Evolutionary conservation across 768 basidiomycete species (phyloP).

Genomic region (Mycena indigotica): DNA sequence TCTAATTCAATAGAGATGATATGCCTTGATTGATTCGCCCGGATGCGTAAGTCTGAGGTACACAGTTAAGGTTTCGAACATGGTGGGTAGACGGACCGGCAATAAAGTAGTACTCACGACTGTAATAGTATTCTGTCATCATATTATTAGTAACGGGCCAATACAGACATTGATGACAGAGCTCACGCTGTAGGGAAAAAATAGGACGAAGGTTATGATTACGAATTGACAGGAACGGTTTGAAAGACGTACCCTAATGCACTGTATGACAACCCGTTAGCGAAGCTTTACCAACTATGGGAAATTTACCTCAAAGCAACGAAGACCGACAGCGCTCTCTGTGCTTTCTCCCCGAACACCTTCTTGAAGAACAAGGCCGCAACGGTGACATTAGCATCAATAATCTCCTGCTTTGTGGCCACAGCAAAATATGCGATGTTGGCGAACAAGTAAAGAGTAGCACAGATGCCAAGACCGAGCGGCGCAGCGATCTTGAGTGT

Average conservation of each 20-base stretch:
- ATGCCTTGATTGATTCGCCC: slow-evolving; percentile 55
- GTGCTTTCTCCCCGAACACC: slow-evolving; percentile 55
- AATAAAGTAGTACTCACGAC: slow-evolving; percentile 24
- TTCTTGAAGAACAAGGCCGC: slow-evolving; percentile 61
- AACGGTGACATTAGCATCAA: slow-evolving; percentile 53
- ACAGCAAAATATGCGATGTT: slow-evolving; percentile 63
- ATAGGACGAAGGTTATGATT: too few relatives aligned
- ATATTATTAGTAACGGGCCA: not conserved
- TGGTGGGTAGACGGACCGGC: too few relatives aligned
- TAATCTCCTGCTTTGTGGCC: slow-evolving; percentile 51
- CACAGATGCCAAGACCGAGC: slow-evolving; percentile 56
- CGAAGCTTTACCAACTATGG: not conserved
- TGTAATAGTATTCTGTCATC: slow-evolving; percentile 28
- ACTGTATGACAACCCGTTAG: slow-evolving; percentile 2
- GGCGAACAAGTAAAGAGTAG: slow-evolving; percentile 54
- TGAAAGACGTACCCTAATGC: slow-evolving; percentile 21
- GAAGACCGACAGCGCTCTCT: slow-evolving; percentile 58
- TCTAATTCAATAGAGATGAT: not conserved
- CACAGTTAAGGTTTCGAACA: too few relatives aligned
- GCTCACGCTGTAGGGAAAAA: too few relatives aligned
- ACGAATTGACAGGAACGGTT: too few relatives aligned
- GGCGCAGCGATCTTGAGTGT: slow-evolving; percentile 66
- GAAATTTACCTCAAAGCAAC: slow-evolving; percentile 52
- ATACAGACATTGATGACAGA: too few relatives aligned
- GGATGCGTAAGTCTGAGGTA: slow-evolving; percentile 50